Evolutionary conservation across 371 early-diverging fungal genomes (phyloP), one percentile per base, ranked within the genome.

Genomic region (Sporodiniella umbellata): DNA sequence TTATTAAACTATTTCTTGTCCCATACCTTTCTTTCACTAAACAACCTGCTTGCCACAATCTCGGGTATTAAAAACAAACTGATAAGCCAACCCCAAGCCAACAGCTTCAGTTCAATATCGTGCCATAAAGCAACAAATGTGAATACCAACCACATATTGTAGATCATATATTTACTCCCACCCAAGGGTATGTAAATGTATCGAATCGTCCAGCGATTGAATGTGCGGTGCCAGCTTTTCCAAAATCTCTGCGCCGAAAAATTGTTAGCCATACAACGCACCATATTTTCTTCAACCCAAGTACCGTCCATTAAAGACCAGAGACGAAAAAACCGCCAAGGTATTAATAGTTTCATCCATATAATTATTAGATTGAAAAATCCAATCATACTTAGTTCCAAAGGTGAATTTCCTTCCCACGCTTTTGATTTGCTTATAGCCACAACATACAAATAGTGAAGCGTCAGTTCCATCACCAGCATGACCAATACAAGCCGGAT

Each of bases 51-150:
- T 11, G 82, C 80, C 23, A 93, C 51, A 6, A 83, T 70, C 63
- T 96, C 96, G 2, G 96, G 96, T 38, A 94, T 33, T 25, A 96
- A 80, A 51, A 94, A 86, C 21, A 93, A 53, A 3, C 80, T 81
- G 33, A 96, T 88, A 10, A 95, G 65, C 96, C 96, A 95, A 6
- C 91, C 93, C 96, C 96, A 96, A 7, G 89, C 88, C 48, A 95
- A 60, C 15, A 96, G 64, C 24, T 79, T 77, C 50, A 93, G 55
- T n/a, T 86, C 73, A 42, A 93, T 85, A 56, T 96, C 96, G 70
- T 96, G 96, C 96, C 96, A 96, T 5, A 95, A 51, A 2, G 96
- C 96, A 11, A 96, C 96, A 80, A 95, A 96, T 0, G 95, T 92
- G 62, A 96, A 96, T 0, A 90, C 79, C 0, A 86, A 66, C 71